Evolutionary conservation across 345 rosid genomes (phyloP), one percentile per base, ranked within the genome.

Genomic region (Pugionium dolabratum): DNA sequence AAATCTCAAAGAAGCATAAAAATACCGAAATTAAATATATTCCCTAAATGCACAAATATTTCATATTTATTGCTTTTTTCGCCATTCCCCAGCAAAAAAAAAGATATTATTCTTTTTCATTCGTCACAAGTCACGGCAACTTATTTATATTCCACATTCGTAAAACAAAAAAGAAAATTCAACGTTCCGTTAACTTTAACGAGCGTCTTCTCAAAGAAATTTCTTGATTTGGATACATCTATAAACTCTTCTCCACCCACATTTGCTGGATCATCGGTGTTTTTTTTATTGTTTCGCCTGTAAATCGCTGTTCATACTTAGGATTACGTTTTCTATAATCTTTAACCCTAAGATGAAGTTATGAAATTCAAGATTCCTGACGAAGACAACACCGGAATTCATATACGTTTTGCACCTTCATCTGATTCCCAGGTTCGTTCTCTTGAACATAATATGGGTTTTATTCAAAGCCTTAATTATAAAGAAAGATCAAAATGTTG

Each of bases 371-470:
- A 66, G 51, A 59, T 37, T 51, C 43, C 55, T 1, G 43, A 66
- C 44, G 67, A 59, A 66, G 36, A 51, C 52, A 72, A 4, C 47
- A 2, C 31, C 6, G 28, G 40, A 25, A 4, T 36, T 48, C 33
- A 59, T 27, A 40, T 67, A 8, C 52, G 18, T 46, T 46, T 67
- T 0, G 28, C 55, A 28, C 59, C 67, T 52, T 30, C 67, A 40
- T 73, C 73, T 34, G 53, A 73, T 27, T 27, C 63, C 0, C 58
- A 73, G 77, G 77, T 73, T 60, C 31, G 72, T 66, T 66, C 44
- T 65, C 66, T 49, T 56, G 9, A 30, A 54, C 36, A 27, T 7
- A n/a, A 33, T 49, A 44, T 54, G 62, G 18, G 28, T 46, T 45
- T 54, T 62, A 18, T 9, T 37, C 43, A 26, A 32, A 55, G 63